Percentiles rank a stretch among this genome's conserved stretches.
Conservation (phyloP, 805 yeast genomes). For the Yamadazyma sp. region DNA sequence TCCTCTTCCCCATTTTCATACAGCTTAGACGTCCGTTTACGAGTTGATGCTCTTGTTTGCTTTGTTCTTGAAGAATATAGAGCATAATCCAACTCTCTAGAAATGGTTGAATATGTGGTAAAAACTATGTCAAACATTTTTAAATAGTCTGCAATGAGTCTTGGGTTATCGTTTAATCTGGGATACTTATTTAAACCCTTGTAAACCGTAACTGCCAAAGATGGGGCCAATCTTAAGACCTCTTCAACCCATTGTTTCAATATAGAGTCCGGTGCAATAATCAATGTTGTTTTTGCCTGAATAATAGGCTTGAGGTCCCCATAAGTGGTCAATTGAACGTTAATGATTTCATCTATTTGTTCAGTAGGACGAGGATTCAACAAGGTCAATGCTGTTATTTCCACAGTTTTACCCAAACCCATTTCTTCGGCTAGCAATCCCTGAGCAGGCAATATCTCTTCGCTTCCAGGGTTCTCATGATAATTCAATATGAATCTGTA, state of each 20-base stretch:
- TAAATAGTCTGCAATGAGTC: conserved; percentile 52
- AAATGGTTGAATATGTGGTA: conserved; percentile 70
- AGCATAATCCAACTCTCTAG: conserved; percentile 79
- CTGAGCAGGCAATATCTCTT: conserved; percentile 42
- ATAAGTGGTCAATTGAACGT: conserved; percentile 32
- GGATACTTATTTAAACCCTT: conserved; percentile 47
- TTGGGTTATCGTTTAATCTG: conserved; percentile 30
- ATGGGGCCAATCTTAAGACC: conserved; percentile 56
- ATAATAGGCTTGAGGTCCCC: conserved; percentile 45
- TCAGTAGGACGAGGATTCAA: conserved; percentile 54
- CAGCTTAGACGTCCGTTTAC: conserved; percentile 15
- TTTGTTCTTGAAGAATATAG: conserved; percentile 60
- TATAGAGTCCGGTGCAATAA: conserved; percentile 85
- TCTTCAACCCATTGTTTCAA: conserved; percentile 86
- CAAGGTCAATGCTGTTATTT: conserved; percentile 63
- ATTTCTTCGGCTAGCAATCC: conserved; percentile 91
- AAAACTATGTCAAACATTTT: conserved; percentile 72
- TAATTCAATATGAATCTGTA: conserved; percentile 28
- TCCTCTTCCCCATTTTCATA: conserved; percentile 10
- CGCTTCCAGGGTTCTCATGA: conserved; percentile 22
- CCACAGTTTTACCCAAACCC: conserved; percentile 97
- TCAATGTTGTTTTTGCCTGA: conserved; percentile 68
- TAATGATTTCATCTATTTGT: conserved; percentile 31
- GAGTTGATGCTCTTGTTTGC: conserved; percentile 42
- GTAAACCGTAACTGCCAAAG: conserved; percentile 61